Conservation (phyloP, 2,329 filamentous ascomycete species). For the Tolypocladium tundrense region DNA sequence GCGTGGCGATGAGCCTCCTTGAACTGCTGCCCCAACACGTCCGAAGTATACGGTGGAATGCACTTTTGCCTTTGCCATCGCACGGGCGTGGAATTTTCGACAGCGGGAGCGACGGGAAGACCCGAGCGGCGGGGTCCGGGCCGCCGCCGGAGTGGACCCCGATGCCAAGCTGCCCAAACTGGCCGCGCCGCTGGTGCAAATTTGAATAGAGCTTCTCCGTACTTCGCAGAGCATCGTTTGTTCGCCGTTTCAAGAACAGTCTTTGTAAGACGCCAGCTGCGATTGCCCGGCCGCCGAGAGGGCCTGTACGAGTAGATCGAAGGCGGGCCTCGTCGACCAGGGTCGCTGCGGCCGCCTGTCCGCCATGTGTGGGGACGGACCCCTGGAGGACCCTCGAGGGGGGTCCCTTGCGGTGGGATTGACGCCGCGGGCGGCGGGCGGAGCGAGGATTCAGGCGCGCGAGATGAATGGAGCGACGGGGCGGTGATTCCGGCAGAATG, state of each 20-base stretch:
- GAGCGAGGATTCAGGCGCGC: neutral
- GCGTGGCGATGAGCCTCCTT: neutral
- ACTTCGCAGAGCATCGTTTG: neutral
- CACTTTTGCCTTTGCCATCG: neutral
- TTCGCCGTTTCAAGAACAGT: neutral
- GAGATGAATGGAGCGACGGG: neutral
- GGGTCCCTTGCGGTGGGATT: neutral
- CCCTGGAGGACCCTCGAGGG: neutral
- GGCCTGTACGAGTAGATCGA: neutral
- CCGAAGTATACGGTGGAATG: neutral
- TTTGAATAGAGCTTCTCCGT: neutral
- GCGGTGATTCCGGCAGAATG: neutral
- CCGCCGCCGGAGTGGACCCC: neutral
- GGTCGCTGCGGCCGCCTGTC: neutral
- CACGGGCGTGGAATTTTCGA: neutral
- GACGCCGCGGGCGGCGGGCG: neutral
- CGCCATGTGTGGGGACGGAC: too few species aligned
- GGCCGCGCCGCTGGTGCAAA: too few species aligned
- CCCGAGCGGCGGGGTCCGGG: neutral
- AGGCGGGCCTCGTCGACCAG: neutral
- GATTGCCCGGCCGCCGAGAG: neutral
- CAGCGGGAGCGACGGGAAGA: neutral
- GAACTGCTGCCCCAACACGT: too few species aligned
- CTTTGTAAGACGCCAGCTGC: neutral
- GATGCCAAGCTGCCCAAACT: neutral